Evolutionary conservation across 2,329 filamentous ascomycete species (phyloP).

Genomic region (Dichotomopilus funicola): DNA sequence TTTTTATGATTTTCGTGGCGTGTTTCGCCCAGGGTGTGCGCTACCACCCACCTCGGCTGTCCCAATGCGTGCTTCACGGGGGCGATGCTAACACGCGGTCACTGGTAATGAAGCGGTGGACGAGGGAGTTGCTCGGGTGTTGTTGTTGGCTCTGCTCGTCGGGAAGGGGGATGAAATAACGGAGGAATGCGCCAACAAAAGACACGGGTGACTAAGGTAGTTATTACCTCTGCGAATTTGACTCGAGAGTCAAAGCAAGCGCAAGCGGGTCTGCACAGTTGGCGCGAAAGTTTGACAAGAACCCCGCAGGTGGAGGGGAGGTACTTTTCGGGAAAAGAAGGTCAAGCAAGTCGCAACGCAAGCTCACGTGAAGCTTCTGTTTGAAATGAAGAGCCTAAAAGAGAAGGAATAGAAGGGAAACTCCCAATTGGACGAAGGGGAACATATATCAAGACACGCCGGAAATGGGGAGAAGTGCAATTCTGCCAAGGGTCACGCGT

Average conservation of each 20-base stretch:
- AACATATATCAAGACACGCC: too few species aligned
- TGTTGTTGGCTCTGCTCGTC: too few species aligned
- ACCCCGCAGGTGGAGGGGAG: slow-evolving; percentile 8
- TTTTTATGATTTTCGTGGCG: background rate
- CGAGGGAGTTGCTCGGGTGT: background rate
- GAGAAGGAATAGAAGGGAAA: too few species aligned
- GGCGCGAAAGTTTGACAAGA: slow-evolving; percentile 4
- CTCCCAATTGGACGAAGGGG: too few species aligned
- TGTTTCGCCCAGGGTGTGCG: background rate
- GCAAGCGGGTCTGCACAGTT: background rate
- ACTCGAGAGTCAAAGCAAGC: background rate
- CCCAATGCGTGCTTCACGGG: background rate
- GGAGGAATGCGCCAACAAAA: background rate
- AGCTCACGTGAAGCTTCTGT: background rate
- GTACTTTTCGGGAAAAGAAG: background rate
- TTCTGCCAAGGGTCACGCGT: too few species aligned
- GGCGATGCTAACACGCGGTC: background rate
- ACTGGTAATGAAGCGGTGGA: background rate
- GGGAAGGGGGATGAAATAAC: background rate
- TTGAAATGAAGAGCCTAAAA: too few species aligned
- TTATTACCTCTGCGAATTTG: background rate
- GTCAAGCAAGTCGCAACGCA: background rate
- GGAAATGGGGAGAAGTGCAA: too few species aligned
- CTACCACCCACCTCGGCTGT: background rate
- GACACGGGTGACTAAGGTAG: background rate